These are phyloP conservation scores for Martiniozyma abietophila DNA, from an alignment of 805 yeast species.

Conservation along the genomic window DNA sequence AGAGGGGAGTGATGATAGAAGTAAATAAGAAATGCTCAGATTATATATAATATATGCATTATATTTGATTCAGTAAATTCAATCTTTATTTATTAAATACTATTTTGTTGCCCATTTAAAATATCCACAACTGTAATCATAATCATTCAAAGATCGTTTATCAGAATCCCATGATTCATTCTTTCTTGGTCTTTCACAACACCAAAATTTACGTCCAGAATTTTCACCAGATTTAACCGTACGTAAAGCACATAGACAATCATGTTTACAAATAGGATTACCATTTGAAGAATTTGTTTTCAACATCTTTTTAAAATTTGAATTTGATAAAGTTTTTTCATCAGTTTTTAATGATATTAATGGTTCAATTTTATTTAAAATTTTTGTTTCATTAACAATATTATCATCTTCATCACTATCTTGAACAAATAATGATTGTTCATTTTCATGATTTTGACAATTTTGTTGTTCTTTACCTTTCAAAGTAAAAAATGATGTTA, in stretches of 20 bases:
- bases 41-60: too few species aligned
- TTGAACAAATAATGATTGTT: constrained; percentile 12
- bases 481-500: constrained; percentile 2
- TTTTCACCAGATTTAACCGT: constrained; percentile 36
- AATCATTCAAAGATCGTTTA: constrained; percentile 7
- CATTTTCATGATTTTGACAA: neutral
- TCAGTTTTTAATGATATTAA: neutral
- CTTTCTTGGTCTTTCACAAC: constrained; percentile 32
- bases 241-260: constrained; percentile 35
- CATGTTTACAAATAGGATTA: constrained; percentile 39
- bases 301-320: constrained; percentile 18
- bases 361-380: neutral
- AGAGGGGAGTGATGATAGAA: too few species aligned
- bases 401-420: constrained; percentile 12
- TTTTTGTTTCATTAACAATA: neutral
- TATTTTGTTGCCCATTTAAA: constrained; percentile 40
- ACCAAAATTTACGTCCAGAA: constrained; percentile 47
- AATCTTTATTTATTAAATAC: too few species aligned
- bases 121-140: constrained; percentile 37
- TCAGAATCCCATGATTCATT: constrained; percentile 18
- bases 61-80: too few species aligned
- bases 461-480: constrained; percentile 1
- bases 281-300: constrained; percentile 9
- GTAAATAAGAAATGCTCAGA: too few species aligned
- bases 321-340: constrained; percentile 8